phyloP scores from a whole-genome alignment of 2,329 filamentous ascomycete genomes.

The Stagonosporopsis vannaccii region DNA sequence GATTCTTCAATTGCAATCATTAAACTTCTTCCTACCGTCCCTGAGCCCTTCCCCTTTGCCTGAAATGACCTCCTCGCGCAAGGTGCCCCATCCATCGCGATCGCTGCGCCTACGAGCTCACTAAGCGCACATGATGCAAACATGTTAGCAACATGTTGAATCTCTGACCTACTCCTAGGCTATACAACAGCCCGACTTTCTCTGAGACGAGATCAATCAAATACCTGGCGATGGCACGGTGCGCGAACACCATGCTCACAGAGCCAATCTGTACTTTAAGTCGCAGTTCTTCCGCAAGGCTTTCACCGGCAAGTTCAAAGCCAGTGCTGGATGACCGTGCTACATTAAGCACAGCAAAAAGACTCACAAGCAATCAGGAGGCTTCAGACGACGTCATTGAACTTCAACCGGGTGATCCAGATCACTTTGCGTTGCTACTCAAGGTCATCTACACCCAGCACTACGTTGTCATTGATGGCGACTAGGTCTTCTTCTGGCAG shows the following conservation, averaged over 20 bases:
- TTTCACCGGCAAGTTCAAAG: slow-evolving; percentile 24
- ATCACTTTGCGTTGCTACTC: neutral
- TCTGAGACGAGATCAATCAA: slow-evolving; percentile 21
- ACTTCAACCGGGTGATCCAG: slow-evolving; percentile 23
- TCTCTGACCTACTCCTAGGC: slow-evolving; percentile 1
- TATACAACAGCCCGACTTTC: slow-evolving; percentile 18
- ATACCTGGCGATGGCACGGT: neutral
- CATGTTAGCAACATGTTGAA: neutral
- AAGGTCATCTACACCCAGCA: neutral
- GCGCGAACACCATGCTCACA: slow-evolving; percentile 20
- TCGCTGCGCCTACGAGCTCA: too few species aligned
- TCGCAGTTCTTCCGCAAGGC: slow-evolving; percentile 20
- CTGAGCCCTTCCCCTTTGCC: too few species aligned
- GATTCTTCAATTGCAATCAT: too few species aligned
- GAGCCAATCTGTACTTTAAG: slow-evolving; percentile 8
- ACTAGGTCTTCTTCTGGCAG: too few species aligned
- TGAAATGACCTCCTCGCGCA: too few species aligned
- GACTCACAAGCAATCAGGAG: neutral
- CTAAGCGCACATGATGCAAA: too few species aligned
- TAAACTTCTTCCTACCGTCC: too few species aligned
- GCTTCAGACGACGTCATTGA: slow-evolving; percentile 8
- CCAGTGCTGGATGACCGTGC: too few species aligned
- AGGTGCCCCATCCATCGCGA: too few species aligned
- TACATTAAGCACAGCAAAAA: too few species aligned
- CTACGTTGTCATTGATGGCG: too few species aligned